Conservation (phyloP, 495 filamentous ascomycete species). For the Rusavskia elegans region DNA sequence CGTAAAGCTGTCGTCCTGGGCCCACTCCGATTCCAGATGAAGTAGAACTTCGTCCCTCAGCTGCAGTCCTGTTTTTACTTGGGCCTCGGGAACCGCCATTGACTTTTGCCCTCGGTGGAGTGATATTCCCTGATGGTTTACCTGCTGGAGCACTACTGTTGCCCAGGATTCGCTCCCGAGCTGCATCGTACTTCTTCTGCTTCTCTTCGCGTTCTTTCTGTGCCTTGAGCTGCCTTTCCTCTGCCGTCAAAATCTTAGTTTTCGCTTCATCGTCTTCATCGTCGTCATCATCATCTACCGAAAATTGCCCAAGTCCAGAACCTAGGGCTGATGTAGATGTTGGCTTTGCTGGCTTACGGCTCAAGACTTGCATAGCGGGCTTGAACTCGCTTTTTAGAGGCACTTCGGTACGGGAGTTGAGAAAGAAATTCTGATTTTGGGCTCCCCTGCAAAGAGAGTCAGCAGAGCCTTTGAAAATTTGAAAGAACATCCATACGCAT, state of each 20-base stretch:
- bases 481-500: conserved; percentile 44
- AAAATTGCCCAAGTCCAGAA: conserved; percentile 39
- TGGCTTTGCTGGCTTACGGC: conserved; percentile 54
- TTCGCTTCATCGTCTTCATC: conserved; percentile 46
- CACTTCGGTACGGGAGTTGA: conserved; percentile 46
- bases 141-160: conserved; percentile 28
- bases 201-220: conserved; percentile 72
- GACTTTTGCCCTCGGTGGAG: conserved; percentile 39
- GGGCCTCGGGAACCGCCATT: conserved; percentile 17
- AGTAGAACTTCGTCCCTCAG: conserved; percentile 28
- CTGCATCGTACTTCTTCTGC: conserved; percentile 75
- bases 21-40: conserved; percentile 22
- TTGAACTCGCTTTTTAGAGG: conserved; percentile 74
- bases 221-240: conserved; percentile 58
- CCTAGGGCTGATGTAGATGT: conserved; percentile 30
- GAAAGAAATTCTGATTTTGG: conserved; percentile 55
- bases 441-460: conserved; percentile 19
- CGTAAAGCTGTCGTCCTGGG: conserved; percentile 44
- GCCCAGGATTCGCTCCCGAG: conserved; percentile 69
- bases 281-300: conserved; percentile 42
- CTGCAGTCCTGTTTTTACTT: conserved; percentile 11
- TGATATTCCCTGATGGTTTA: conserved; percentile 41
- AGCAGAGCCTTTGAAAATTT: neutral
- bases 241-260: conserved; percentile 40
- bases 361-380: conserved; percentile 64